Evolutionary conservation across 768 basidiomycete species (phyloP), one percentile per base, ranked within the genome.

Genomic region (Tylopilus rubrobrunneus): DNA sequence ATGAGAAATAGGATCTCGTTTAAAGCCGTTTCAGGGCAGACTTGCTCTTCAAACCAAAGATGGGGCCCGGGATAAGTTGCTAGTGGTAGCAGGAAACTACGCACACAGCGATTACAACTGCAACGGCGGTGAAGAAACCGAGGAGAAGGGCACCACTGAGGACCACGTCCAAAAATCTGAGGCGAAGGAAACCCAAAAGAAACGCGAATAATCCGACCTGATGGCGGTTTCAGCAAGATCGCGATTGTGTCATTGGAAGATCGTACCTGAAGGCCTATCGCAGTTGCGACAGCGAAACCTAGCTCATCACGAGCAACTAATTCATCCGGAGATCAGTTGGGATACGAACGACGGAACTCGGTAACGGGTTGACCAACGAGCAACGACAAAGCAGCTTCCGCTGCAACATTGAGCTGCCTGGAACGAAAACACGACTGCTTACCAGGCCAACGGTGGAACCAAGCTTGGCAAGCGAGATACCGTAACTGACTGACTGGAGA

Each of bases 91-190:
- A 19, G 19, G 19, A 19, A 19, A 19, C 19, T 19, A 19, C 19
- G 19, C 19, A 89, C 89, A 92, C 84, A 66, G 87, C 77, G 62
- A 98, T 95, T 41, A 98, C 86, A 7, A 88, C 78, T 1, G 87
- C 90, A 27, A 94, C 79, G 15, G 93, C 92, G 1, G 86, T 84
- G 43, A 96, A 81, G 66, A 96, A 95, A 3, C 94, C 94, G 29
- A 89, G 81, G 50, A 96, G 77, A 15, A 96, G 77, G 4, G 93
- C 91, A 49, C 92, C 84, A 62, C 90, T 92, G 28, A 98, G 79
- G 6, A 96, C 89, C 12, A 96, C 94, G 67, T 98, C 94, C 49
- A 96, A 83, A 71, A 96, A 96, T 2, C 94, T 93, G 11, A 98
- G 76, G 23, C 92, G 19, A 19, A 19, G 19, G 19, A 19, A 19